These are phyloP conservation scores for Terana coerulea DNA, from an alignment of 768 basidiomycete genomes.

Conservation along the genomic window DNA sequence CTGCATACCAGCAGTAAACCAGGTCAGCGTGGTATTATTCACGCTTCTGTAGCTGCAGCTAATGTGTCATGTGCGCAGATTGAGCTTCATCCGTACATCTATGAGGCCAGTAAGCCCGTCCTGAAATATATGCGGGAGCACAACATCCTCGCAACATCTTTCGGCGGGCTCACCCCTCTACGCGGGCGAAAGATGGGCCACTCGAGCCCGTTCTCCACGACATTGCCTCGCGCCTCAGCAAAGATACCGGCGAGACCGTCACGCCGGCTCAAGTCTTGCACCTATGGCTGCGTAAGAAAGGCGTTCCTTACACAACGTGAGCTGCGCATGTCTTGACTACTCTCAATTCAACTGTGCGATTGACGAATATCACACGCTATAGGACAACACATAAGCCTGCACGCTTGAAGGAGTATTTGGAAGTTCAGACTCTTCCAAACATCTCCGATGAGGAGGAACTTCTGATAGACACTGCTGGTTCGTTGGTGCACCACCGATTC, in stretches of 20 bases:
- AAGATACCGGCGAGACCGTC: constrained; percentile 18
- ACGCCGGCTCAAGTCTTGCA: constrained; percentile 29
- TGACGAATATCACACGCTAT: not conserved
- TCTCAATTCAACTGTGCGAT: not conserved
- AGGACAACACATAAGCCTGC: constrained; percentile 40
- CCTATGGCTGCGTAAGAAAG: constrained; percentile 29
- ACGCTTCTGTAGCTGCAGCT: not conserved
- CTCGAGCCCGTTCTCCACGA: constrained; percentile 34
- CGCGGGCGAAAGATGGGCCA: constrained; percentile 33
- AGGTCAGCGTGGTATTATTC: constrained; percentile 33
- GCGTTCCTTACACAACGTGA: constrained; percentile 30
- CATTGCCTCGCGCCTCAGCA: constrained; percentile 25
- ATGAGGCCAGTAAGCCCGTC: constrained; percentile 36
- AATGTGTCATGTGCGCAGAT: constrained; percentile 27
- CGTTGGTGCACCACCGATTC: constrained; percentile 26
- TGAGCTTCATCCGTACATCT: constrained; percentile 53
- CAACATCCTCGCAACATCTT: constrained; percentile 37
- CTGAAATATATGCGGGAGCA: constrained; percentile 32
- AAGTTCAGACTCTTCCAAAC: constrained; percentile 36
- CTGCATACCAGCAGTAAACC: constrained; percentile 49
- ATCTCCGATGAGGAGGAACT: constrained; percentile 26
- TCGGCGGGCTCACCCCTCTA: constrained; percentile 38
- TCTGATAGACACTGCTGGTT: constrained; percentile 26
- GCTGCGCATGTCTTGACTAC: constrained; percentile 4
- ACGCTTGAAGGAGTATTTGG: constrained; percentile 46